Conservation (phyloP, 2,329 filamentous ascomycete species). For the Ceratocystis harringtonii region DNA sequence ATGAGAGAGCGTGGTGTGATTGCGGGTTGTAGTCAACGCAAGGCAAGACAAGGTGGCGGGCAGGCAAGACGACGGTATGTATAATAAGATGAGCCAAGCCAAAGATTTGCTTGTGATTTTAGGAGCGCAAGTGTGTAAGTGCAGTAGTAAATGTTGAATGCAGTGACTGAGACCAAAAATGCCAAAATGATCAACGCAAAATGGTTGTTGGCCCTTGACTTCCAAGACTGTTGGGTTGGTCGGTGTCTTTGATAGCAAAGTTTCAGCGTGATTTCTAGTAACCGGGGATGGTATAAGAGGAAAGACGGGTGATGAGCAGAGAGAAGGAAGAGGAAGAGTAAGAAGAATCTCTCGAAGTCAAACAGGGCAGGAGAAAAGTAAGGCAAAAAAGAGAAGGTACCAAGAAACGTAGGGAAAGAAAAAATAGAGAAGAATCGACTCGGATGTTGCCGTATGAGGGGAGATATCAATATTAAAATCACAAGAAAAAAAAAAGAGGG, state of each 20-base stretch:
- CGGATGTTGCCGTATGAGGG: neutral
- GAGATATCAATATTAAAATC: neutral
- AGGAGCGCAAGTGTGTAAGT: neutral
- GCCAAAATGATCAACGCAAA: neutral
- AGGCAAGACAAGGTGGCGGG: neutral
- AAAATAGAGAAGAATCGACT: neutral
- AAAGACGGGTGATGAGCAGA: neutral
- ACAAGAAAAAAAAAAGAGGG: neutral
- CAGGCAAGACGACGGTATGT: neutral
- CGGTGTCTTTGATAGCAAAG: constrained; percentile 1
- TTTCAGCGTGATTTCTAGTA: neutral
- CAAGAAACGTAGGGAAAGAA: neutral
- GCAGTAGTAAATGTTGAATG: neutral
- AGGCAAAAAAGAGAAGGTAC: neutral
- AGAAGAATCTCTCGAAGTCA: neutral
- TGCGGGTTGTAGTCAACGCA: neutral
- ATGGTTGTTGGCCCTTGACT: neutral
- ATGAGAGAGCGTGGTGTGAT: neutral
- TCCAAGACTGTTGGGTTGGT: neutral
- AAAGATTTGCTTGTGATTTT: neutral
- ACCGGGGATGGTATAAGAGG: neutral
- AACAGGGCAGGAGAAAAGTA: constrained; percentile 3
- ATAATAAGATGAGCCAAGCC: neutral
- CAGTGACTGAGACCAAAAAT: constrained; percentile 1
- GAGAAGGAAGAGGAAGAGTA: neutral